Conservation (phyloP, 1,284 basidiomycete species). For the Cystobasidium pallidum region DNA sequence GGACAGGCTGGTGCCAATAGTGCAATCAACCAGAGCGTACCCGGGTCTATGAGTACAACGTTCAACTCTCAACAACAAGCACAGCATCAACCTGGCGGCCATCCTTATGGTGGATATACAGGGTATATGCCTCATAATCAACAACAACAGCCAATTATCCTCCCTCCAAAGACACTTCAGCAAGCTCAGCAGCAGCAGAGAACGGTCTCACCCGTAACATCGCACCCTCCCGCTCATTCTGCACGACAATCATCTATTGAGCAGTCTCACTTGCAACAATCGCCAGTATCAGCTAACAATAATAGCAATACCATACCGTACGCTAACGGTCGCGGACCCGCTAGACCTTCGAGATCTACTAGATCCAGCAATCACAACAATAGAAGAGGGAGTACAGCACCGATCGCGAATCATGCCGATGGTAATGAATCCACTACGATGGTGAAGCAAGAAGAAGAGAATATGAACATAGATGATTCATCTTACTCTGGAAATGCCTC, state of each 20-base stretch:
- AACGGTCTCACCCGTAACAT: constrained; percentile 15
- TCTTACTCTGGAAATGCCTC: constrained; percentile 5
- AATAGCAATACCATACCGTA: constrained; percentile 37
- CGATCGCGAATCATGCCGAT: background rate
- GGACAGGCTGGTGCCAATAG: background rate
- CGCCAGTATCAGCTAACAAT: background rate
- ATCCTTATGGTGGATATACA: constrained; percentile 18
- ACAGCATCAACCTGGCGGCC: constrained; percentile 10
- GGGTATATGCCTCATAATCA: constrained; percentile 9
- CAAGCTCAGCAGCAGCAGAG: constrained; percentile 25
- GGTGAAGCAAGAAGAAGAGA: constrained; percentile 10
- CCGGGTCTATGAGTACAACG: background rate
- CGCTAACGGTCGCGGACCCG: constrained; percentile 36
- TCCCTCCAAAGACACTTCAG: constrained; percentile 26
- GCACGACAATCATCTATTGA: background rate
- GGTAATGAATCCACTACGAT: constrained; percentile 1
- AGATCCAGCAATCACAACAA: constrained; percentile 7
- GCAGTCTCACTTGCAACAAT: background rate
- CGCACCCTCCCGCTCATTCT: constrained; percentile 13
- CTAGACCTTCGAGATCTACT: constrained; percentile 14
- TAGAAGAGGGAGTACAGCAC: constrained; percentile 18
- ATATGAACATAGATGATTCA: constrained; percentile 12
- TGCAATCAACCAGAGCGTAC: constrained; percentile 4
- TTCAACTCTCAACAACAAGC: constrained; percentile 16
- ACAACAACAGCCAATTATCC: constrained; percentile 32